phyloP scores from a whole-genome alignment of 441 rosid genomes.

The Populus trichocarpa region DNA sequence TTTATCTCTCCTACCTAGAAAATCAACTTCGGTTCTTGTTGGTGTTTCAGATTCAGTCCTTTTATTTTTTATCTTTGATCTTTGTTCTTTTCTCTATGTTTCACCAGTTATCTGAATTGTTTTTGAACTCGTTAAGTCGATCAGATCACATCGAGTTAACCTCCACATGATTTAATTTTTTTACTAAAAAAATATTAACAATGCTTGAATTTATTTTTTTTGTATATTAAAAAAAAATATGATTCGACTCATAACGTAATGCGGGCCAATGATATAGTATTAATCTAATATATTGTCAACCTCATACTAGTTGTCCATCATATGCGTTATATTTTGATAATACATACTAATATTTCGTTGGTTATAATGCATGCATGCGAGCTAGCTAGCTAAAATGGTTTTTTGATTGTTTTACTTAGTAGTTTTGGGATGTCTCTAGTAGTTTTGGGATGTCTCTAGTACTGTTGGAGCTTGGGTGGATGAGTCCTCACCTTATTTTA shows the following conservation, averaged over 20 bases:
- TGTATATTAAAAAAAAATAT: no score
- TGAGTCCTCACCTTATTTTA: not conserved
- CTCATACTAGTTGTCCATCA: not conserved
- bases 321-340: not conserved
- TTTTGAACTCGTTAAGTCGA: accelerated
- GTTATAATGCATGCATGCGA: not conserved
- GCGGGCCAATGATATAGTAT: not conserved
- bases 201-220: no score
- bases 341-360: not conserved
- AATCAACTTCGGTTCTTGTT: no score
- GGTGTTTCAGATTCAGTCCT: no score
- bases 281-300: slow-evolving; percentile 17
- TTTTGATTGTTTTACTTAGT: not conserved
- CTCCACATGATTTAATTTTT: accelerated
- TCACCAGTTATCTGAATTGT: no score
- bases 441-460: slow-evolving; percentile 16
- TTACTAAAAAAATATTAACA: no score
- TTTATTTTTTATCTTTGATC: no score
- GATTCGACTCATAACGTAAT: accelerated
- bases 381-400: not conserved
- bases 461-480: not conserved
- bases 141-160: accelerated
- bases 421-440: slow-evolving; percentile 16
- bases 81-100: accelerated
- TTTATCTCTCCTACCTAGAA: no score